phyloP scores from a whole-genome alignment of 2,329 filamentous ascomycete species.

The Aureobasidium musti region DNA sequence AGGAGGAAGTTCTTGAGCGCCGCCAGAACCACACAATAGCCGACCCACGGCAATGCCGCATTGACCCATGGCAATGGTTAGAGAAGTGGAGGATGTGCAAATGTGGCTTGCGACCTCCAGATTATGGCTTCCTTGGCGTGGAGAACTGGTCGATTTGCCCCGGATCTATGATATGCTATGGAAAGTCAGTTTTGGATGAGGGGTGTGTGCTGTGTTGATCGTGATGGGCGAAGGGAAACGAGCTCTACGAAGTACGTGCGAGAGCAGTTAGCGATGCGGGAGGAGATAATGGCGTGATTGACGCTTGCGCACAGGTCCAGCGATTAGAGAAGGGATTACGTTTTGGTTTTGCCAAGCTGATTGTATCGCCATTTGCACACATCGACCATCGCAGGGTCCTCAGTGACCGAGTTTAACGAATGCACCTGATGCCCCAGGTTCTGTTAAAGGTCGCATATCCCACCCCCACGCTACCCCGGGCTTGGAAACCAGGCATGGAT shows the following conservation, averaged over 20 bases:
- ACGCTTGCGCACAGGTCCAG: not conserved
- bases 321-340: constrained; percentile 8
- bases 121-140: constrained; percentile 23
- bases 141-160: constrained; percentile 16
- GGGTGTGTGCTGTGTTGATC: constrained; percentile 12
- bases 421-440: constrained; percentile 5
- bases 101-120: constrained; percentile 27
- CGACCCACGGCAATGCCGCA: constrained; percentile 18
- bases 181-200: constrained; percentile 21
- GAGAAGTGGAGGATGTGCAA: constrained; percentile 17
- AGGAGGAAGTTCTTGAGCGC: not conserved
- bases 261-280: constrained; percentile 8
- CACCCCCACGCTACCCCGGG: constrained; percentile 4
- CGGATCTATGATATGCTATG: constrained; percentile 25
- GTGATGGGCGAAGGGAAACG: constrained; percentile 11
- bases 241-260: not conserved
- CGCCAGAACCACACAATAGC: not conserved
- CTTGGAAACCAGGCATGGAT: not conserved
- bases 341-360: constrained; percentile 13
- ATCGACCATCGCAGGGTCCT: not conserved
- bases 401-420: not conserved
- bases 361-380: not conserved
- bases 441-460: not conserved
- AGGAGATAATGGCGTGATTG: constrained; percentile 23
- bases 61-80: constrained; percentile 21